Percentiles rank a stretch among this genome's conserved stretches.
Evolutionary conservation across 2,329 filamentous ascomycete genomes (phyloP).

Genomic region (Calonectria leucothoes): DNA sequence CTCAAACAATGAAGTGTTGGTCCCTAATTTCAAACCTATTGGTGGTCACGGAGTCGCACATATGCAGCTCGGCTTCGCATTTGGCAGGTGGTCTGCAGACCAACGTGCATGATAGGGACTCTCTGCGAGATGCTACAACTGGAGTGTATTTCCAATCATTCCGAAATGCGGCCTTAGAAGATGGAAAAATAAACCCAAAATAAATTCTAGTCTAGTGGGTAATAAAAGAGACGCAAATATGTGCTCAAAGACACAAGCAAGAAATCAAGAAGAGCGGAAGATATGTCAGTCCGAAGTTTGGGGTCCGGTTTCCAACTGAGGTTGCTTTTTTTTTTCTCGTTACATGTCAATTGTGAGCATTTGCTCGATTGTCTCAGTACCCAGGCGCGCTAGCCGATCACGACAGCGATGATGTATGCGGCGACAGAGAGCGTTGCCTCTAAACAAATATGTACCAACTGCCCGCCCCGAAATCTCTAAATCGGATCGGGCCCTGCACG

Average conservation of each 20-base stretch:
- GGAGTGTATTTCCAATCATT: not conserved
- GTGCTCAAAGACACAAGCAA: not conserved
- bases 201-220: not conserved
- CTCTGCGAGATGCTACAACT: not conserved
- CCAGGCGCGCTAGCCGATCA: conserved; percentile 5
- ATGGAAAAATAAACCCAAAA: not conserved
- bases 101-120: not conserved
- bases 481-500: not conserved
- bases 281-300: not conserved
- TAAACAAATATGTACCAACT: conserved; percentile 1
- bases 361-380: not conserved
- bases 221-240: not conserved
- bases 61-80: not conserved
- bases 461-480: conserved; percentile 1
- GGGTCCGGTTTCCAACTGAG: not conserved
- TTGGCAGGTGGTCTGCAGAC: not conserved
- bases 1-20: no score
- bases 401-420: not conserved
- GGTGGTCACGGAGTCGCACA: not conserved
- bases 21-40: not conserved
- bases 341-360: not conserved
- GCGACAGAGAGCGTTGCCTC: not conserved
- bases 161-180: not conserved
- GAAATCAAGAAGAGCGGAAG: not conserved
- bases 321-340: not conserved